These are phyloP conservation scores for Candida insectorum DNA, from an alignment of 805 yeast species.

Conservation along the genomic window DNA sequence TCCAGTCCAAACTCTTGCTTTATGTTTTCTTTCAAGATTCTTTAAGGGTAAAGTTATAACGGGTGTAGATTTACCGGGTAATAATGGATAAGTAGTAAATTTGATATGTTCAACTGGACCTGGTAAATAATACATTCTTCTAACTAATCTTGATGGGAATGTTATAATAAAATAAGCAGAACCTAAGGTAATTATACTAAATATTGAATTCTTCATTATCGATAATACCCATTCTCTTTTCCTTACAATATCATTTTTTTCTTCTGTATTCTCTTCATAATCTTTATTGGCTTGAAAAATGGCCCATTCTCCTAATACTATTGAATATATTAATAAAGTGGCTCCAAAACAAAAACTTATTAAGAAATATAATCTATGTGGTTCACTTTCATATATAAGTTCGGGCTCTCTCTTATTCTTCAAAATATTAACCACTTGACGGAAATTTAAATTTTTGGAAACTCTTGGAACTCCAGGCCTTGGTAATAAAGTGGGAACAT, in stretches of 20 bases:
- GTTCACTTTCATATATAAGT: constrained; percentile 77
- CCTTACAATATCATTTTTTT: constrained; percentile 40
- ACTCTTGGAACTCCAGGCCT: constrained; percentile 77
- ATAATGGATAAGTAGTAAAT: constrained; percentile 70
- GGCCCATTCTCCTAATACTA: constrained; percentile 57
- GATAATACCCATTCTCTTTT: constrained; percentile 36
- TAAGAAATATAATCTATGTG: constrained; percentile 73
- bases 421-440: constrained; percentile 59
- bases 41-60: constrained; percentile 63
- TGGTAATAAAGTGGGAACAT: constrained; percentile 65
- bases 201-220: constrained; percentile 23
- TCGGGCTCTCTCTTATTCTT: constrained; percentile 60
- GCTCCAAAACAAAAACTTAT: constrained; percentile 67
- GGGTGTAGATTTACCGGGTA: constrained; percentile 78
- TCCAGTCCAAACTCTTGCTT: constrained; percentile 78
- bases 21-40: constrained; percentile 51
- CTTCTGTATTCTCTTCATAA: constrained; percentile 50
- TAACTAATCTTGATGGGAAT: constrained; percentile 66
- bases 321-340: constrained; percentile 65
- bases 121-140: constrained; percentile 77
- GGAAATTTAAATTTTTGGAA: constrained; percentile 50
- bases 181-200: constrained; percentile 24
- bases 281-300: constrained; percentile 48
- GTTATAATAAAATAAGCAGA: constrained; percentile 28
- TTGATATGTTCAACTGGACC: constrained; percentile 53